Evolutionary conservation across 2,329 filamentous ascomycete species (phyloP).

Genomic region (Shiraia bambusicola): DNA sequence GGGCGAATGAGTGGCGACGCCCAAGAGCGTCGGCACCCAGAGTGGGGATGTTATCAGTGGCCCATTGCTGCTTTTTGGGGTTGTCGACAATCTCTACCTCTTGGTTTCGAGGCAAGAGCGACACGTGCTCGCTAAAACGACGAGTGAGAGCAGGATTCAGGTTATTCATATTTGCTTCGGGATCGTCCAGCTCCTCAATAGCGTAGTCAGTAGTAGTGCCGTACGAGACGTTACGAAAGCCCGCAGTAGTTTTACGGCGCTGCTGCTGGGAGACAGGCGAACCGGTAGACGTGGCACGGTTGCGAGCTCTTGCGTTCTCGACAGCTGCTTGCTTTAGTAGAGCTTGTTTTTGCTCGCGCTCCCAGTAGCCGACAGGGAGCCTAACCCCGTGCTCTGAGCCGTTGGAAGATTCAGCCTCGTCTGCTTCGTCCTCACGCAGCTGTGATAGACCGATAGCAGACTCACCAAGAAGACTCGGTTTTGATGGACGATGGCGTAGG

Average conservation of each 20-base stretch:
- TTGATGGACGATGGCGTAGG: slow-evolving; percentile 77
- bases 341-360: slow-evolving; percentile 34
- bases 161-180: slow-evolving; percentile 55
- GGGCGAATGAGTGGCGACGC: slow-evolving; percentile 75
- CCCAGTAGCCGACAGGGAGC: slow-evolving; percentile 36
- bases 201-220: slow-evolving; percentile 64
- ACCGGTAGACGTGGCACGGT: slow-evolving; percentile 30
- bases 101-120: slow-evolving; percentile 20
- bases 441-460: slow-evolving; percentile 32
- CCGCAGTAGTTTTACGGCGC: slow-evolving; percentile 43
- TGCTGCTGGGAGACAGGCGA: slow-evolving; percentile 32
- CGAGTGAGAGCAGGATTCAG: slow-evolving; percentile 29
- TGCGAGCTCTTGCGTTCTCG: slow-evolving; percentile 38
- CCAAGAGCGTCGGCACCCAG: slow-evolving; percentile 55
- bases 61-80: slow-evolving; percentile 32
- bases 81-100: slow-evolving; percentile 27
- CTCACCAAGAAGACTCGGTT: slow-evolving; percentile 73
- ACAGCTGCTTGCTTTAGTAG: slow-evolving; percentile 42
- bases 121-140: slow-evolving; percentile 42
- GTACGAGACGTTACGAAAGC: slow-evolving; percentile 62
- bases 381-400: slow-evolving; percentile 57
- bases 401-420: slow-evolving; percentile 65
- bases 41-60: slow-evolving; percentile 26
- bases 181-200: slow-evolving; percentile 71
- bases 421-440: slow-evolving; percentile 49